A percentile compares a stretch with the other conserved stretches of the same genome.
phyloP scores from a whole-genome alignment of 148 eudicot species.

The Cornus controversa region DNA sequence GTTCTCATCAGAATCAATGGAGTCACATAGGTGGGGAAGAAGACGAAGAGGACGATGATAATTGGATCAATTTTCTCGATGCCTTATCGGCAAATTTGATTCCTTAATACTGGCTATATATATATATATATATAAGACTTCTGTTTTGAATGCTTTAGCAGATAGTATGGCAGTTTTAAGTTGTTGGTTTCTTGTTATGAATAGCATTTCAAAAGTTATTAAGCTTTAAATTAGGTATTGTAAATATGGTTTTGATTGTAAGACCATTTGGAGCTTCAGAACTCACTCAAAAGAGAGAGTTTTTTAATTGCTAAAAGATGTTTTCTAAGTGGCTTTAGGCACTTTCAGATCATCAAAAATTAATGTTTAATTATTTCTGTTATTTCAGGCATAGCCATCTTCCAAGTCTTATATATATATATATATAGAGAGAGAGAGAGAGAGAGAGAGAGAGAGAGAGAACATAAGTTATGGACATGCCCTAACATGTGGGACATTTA shows the following conservation, averaged over 20 bases:
- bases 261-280: neutral
- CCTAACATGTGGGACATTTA: too few relatives aligned
- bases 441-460: too few relatives aligned
- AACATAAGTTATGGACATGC: too few relatives aligned
- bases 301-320: neutral
- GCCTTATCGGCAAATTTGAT: slow-evolving; percentile 34
- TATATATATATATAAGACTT: too few relatives aligned
- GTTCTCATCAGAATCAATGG: slow-evolving; percentile 35
- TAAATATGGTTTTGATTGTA: neutral
- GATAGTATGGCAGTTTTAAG: neutral
- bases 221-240: neutral
- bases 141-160: slow-evolving; percentile 11
- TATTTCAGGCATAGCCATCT: too few relatives aligned
- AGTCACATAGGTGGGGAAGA: slow-evolving; percentile 36
- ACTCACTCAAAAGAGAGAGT: neutral
- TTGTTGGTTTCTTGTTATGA: neutral
- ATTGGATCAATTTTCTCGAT: slow-evolving; percentile 57
- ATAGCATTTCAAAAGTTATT: neutral
- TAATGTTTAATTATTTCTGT: too few relatives aligned
- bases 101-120: too few relatives aligned
- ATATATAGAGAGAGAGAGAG: too few relatives aligned
- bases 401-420: too few relatives aligned
- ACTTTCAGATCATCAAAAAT: too few relatives aligned
- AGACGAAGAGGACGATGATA: slow-evolving; percentile 49
- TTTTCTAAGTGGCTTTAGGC: neutral